A percentile compares a stretch with the other conserved stretches of the same genome.
phyloP scores from a whole-genome alignment of 1,139 yeast species.

The Geotrichum cucujoidarum region DNA sequence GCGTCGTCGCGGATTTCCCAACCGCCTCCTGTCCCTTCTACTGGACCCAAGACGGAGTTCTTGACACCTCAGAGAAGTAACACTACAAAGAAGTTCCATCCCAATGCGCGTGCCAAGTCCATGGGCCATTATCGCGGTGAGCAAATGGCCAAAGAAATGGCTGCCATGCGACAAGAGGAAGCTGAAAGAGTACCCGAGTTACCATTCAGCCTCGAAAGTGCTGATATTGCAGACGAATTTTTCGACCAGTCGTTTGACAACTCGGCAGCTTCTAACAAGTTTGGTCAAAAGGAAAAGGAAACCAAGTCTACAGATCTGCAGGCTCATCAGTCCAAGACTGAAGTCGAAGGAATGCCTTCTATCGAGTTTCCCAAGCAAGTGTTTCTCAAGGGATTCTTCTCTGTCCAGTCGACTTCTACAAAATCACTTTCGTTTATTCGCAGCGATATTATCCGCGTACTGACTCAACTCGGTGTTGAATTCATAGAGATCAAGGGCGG shows the following conservation, averaged over 20 bases:
- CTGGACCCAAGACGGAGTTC: conserved; percentile 1
- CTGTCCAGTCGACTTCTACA: conserved; percentile 93
- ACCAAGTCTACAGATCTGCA: conserved; percentile 10
- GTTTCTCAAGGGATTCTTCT: conserved; percentile 88
- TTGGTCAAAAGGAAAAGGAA: not conserved
- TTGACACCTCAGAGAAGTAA: not conserved
- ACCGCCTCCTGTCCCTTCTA: not conserved
- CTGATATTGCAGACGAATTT: conserved; percentile 51
- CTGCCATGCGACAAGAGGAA: conserved; percentile 20
- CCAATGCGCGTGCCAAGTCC: conserved; percentile 85
- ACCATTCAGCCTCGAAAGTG: conserved; percentile 37
- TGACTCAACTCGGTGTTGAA: conserved; percentile 71
- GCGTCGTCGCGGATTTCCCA: conserved; percentile 8
- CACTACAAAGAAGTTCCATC: conserved; percentile 49
- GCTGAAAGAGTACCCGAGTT: conserved; percentile 11
- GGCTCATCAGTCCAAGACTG: conserved; percentile 1
- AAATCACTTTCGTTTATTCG: conserved; percentile 94
- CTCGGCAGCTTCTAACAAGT: conserved; percentile 39
- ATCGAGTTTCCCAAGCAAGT: conserved; percentile 89
- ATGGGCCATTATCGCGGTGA: conserved; percentile 67
- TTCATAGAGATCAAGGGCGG: conserved; percentile 94
- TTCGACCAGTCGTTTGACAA: conserved; percentile 48
- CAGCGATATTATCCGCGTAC: conserved; percentile 72
- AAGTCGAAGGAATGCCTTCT: conserved; percentile 66
- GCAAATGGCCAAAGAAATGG: conserved; percentile 20